Percentiles rank a stretch among this genome's conserved stretches.
Conservation (phyloP, 2,329 filamentous ascomycete genomes). For the Talaromyces funiculosus region DNA sequence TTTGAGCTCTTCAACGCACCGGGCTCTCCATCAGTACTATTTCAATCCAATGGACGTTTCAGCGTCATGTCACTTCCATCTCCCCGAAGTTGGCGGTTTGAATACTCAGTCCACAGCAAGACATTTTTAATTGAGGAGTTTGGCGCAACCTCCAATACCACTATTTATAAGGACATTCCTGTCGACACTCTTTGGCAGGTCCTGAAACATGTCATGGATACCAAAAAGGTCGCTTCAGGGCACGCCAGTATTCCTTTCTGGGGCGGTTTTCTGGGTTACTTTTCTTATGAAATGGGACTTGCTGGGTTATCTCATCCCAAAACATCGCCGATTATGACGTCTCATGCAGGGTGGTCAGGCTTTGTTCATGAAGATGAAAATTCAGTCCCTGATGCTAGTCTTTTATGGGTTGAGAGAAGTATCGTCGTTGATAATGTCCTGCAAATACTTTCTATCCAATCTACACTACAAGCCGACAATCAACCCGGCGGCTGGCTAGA, state of each 20-base stretch:
- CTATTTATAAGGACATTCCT: background rate
- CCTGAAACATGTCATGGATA: conserved; percentile 36
- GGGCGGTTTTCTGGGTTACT: conserved; percentile 77
- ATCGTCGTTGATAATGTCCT: conserved; percentile 69
- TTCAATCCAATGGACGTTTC: conserved; percentile 42
- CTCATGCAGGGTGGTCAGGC: conserved; percentile 16
- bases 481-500: conserved; percentile 44
- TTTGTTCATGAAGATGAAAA: conserved; percentile 26
- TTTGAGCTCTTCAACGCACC: conserved; percentile 31
- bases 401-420: conserved; percentile 71
- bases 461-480: conserved; percentile 45
- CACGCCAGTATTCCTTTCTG: conserved; percentile 55
- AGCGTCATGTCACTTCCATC: conserved; percentile 33
- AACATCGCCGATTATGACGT: conserved; percentile 37
- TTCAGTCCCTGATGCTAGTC: conserved; percentile 62
- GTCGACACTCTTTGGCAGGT: conserved; percentile 30
- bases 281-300: conserved; percentile 78
- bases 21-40: conserved; percentile 28
- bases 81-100: conserved; percentile 32
- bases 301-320: conserved; percentile 45
- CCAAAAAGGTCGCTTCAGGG: conserved; percentile 33
- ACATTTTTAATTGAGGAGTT: conserved; percentile 23
- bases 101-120: conserved; percentile 26
- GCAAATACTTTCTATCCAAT: conserved; percentile 61
- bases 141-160: background rate